Base-by-base conservation (phyloP, 371 early-diverging fungal genomes). In the Phascolomyces articulosus region DNA sequence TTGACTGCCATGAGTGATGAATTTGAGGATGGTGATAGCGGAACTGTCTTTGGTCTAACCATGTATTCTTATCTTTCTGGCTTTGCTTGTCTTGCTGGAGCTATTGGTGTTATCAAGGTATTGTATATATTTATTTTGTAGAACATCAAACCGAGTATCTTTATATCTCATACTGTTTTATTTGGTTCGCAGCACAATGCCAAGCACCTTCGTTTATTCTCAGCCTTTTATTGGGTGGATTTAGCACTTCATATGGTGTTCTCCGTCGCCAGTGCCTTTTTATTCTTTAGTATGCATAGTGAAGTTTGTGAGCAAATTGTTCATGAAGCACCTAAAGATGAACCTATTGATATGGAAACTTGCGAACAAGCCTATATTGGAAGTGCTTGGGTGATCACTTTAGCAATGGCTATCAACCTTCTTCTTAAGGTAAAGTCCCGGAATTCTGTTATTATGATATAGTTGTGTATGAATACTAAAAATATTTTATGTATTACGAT, bases 81-180 rank as follows among this genome's bases (percentile, higher is more conserved):
- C 1, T 68, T 75, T 38, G 66, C 72, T 27, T 80, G 75, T 51
- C 63, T 80, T 51, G 80, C 73, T 26, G 77, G 75, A 55, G 75
- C 73, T 58, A 59, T 73, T 59, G 79, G 79, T 68, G 79, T 79
- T 3, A 21, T 79, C 11, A 79, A 75, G 71, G 79, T 78, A 73
- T 24, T 23, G 51, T 0, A 24, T 13, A 51, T 51, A 23, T 23
- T 51, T 51, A 44, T 44, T n/a, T 44, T 44, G 44, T 44, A 44
- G 44, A 44, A 44, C 44, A 44, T n/a, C 44, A 44, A 44, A 44
- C 44, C 44, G 44, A 44, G 44, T 18, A 44, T n/a, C 4, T 18
- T 44, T 18, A 44, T 44, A 44, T 34, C 8, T 13, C 44, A 18
- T 44, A 44, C 44, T 44, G 16, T 13, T n/a, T 44, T 44, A 18